Evolutionary conservation across 2,329 filamentous ascomycete species (phyloP).

Genomic region (Ambrosiella beaveri): DNA sequence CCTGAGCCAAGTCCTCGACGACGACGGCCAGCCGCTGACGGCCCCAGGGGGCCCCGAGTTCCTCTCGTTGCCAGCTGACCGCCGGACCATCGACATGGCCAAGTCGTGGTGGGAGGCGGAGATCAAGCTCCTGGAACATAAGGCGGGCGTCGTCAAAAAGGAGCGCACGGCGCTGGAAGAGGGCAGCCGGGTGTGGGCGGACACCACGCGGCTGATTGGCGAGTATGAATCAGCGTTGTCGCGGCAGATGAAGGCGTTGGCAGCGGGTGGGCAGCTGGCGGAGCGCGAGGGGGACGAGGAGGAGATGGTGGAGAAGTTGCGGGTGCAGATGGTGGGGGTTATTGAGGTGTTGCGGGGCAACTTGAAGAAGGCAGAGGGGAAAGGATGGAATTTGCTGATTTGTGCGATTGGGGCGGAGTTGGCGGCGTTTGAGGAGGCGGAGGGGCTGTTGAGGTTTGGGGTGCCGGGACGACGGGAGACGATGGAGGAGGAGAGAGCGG

Average conservation of each 20-base stretch:
- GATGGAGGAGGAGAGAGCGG: not conserved
- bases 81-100: conserved; percentile 53
- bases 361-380: conserved; percentile 37
- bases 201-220: conserved; percentile 39
- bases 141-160: conserved; percentile 37
- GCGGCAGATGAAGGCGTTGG: conserved; percentile 30
- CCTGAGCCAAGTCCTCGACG: conserved; percentile 2
- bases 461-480: conserved; percentile 18
- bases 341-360: conserved; percentile 37
- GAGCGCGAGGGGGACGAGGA: conserved; percentile 18
- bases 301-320: conserved; percentile 27
- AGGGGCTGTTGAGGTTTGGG: conserved; percentile 31
- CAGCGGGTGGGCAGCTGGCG: not conserved
- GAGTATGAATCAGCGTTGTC: conserved; percentile 49
- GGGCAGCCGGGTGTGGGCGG: conserved; percentile 49
- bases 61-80: conserved; percentile 40
- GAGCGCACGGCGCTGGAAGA: conserved; percentile 51
- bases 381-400: conserved; percentile 57
- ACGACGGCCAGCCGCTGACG: conserved; percentile 12
- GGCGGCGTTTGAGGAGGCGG: conserved; percentile 46
- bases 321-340: conserved; percentile 39
- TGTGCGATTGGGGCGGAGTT: conserved; percentile 60
- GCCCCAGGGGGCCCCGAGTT: conserved; percentile 35
- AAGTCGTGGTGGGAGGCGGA: conserved; percentile 54
- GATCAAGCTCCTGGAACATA: conserved; percentile 34